phyloP scores from a whole-genome alignment of 768 basidiomycete species.

The Suillus subalutaceus region DNA sequence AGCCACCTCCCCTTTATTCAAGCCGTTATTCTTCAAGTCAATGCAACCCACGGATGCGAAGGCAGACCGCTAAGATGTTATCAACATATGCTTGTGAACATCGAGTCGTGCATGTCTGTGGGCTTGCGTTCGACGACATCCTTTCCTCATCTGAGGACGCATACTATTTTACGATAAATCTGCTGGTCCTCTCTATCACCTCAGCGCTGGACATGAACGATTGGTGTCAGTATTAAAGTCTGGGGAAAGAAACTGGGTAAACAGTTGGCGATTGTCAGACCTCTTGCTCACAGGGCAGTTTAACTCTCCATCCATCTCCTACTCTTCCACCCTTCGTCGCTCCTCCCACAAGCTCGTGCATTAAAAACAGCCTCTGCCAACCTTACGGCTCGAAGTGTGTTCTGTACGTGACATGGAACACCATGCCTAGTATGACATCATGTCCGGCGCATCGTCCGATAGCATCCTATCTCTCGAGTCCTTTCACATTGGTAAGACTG shows the following conservation, averaged over 20 bases:
- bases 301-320: slow-evolving; percentile 41
- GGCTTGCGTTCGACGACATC: slow-evolving; percentile 80
- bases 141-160: slow-evolving; percentile 88
- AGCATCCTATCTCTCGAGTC: slow-evolving; percentile 58
- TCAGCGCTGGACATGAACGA: slow-evolving; percentile 94
- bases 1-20: background rate
- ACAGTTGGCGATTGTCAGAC: slow-evolving; percentile 41
- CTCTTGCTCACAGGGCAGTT: slow-evolving; percentile 55
- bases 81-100: slow-evolving; percentile 86
- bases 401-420: slow-evolving; percentile 17
- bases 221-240: slow-evolving; percentile 23
- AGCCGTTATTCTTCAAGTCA: background rate
- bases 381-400: slow-evolving; percentile 63
- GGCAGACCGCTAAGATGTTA: slow-evolving; percentile 76
- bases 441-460: slow-evolving; percentile 62
- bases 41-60: slow-evolving; percentile 62
- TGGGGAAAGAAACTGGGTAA: background rate
- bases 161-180: slow-evolving; percentile 89
- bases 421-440: background rate
- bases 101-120: slow-evolving; percentile 72
- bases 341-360: slow-evolving; percentile 68
- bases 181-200: slow-evolving; percentile 76
- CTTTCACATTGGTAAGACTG: slow-evolving; percentile 66
- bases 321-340: slow-evolving; percentile 87
- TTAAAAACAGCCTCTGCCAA: slow-evolving; percentile 93